A percentile compares a stretch with the other conserved stretches of the same genome.
phyloP scores from a whole-genome alignment of 495 filamentous ascomycete species.

The Neohortaea acidophila region DNA sequence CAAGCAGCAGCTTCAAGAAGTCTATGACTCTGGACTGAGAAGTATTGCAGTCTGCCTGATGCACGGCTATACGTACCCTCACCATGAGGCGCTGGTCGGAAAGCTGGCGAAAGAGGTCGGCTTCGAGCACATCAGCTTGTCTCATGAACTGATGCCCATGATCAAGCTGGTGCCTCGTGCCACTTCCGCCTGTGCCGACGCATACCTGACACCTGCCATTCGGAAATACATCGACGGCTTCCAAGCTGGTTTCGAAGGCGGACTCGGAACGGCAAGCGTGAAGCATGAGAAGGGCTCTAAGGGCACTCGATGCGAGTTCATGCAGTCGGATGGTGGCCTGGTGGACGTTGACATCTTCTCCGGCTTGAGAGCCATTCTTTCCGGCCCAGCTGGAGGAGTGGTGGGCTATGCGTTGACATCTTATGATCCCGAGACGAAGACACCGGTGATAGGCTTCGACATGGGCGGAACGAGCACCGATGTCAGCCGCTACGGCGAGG shows the following conservation, averaged over 20 bases:
- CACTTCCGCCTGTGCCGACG: constrained; percentile 87
- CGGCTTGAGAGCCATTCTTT: constrained; percentile 60
- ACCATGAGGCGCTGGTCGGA: constrained; percentile 55
- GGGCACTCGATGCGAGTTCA: constrained; percentile 62
- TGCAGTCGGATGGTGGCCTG: constrained; percentile 72
- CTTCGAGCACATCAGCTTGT: constrained; percentile 59
- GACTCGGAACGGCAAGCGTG: constrained; percentile 52
- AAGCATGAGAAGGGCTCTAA: constrained; percentile 38
- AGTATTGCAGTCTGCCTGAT: constrained; percentile 67
- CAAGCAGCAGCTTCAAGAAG: constrained; percentile 37
- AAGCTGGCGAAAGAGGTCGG: constrained; percentile 55
- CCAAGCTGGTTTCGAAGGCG: constrained; percentile 55
- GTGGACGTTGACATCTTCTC: constrained; percentile 64
- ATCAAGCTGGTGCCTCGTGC: constrained; percentile 77
- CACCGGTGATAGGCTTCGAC: constrained; percentile 89
- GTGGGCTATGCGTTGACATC: constrained; percentile 92
- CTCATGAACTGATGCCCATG: constrained; percentile 81
- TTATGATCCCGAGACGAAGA: constrained; percentile 73
- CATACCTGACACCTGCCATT: constrained; percentile 90
- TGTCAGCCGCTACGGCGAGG: constrained; percentile 76
- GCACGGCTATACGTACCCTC: constrained; percentile 68
- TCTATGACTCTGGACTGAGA: constrained; percentile 47
- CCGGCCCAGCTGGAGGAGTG: constrained; percentile 58
- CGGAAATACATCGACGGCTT: constrained; percentile 92
- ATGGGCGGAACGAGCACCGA: constrained; percentile 96